A percentile compares a stretch with the other conserved stretches of the same genome.
Evolutionary conservation across 2,329 filamentous ascomycete species (phyloP).

Genomic region (Xylariaceae sp.): DNA sequence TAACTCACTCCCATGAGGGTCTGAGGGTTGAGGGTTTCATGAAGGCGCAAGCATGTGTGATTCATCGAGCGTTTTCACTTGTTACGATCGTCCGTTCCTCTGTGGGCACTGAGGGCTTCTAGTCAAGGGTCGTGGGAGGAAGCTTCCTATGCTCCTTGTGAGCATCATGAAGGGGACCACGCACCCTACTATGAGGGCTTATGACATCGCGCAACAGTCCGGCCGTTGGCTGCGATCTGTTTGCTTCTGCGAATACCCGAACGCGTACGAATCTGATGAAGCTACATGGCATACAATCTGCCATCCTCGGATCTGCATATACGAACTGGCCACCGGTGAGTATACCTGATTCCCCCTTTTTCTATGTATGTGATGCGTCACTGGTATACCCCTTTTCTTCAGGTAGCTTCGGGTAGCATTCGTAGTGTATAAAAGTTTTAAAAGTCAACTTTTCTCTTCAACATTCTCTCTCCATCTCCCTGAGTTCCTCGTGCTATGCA

Average conservation of each 20-base stretch:
- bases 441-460: too few species aligned
- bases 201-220: conserved; percentile 33
- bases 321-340: conserved; percentile 23
- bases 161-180: conserved; percentile 32
- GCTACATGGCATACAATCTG: conserved; percentile 3
- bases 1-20: conserved; percentile 31
- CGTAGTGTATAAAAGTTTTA: conserved; percentile 7
- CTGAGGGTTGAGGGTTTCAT: conserved; percentile 29
- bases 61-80: conserved; percentile 18
- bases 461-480: neutral
- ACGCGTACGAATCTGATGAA: conserved; percentile 9
- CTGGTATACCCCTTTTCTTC: conserved; percentile 1
- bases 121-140: conserved; percentile 31
- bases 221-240: conserved; percentile 13
- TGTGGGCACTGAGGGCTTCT: conserved; percentile 34
- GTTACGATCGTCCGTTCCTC: conserved; percentile 31
- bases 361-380: conserved; percentile 6
- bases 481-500: conserved; percentile 1
- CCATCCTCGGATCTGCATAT: conserved; percentile 7
- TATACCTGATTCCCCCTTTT: conserved; percentile 24
- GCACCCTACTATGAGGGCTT: conserved; percentile 32
- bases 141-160: conserved; percentile 27
- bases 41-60: conserved; percentile 22
- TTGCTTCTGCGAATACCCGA: conserved; percentile 3
- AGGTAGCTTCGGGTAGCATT: conserved; percentile 14